A percentile compares a stretch with the other conserved stretches of the same genome.
Conservation (phyloP, 257 asterid genomes). For the Anisodus tanguticus region DNA sequence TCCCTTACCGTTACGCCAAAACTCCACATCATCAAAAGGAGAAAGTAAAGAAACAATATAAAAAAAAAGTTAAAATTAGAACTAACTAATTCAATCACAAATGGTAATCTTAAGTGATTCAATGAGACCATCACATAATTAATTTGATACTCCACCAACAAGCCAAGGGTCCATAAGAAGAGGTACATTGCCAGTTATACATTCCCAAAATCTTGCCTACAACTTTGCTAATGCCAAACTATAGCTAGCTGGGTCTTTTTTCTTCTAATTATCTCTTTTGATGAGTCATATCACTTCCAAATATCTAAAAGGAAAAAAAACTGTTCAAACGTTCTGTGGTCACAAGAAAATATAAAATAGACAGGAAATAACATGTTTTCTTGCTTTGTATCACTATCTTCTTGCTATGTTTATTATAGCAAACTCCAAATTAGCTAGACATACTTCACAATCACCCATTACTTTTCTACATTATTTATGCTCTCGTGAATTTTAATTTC, state of each 20-base stretch:
- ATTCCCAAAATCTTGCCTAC: slow-evolving; percentile 32
- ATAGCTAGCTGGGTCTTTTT: slow-evolving; percentile 13
- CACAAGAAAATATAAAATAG: slow-evolving; percentile 28
- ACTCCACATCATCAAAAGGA: too few species aligned
- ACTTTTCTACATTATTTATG: background rate
- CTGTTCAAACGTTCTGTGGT: slow-evolving; percentile 32
- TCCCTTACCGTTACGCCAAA: too few species aligned
- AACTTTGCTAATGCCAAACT: background rate
- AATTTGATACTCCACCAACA: background rate
- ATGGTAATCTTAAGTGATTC: background rate
- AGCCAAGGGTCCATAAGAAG: background rate
- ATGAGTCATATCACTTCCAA: slow-evolving; percentile 39
- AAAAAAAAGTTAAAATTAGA: too few species aligned
- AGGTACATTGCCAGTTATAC: slow-evolving; percentile 12
- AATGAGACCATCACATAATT: background rate
- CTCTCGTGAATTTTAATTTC: background rate
- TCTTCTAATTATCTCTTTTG: background rate
- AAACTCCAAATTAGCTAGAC: slow-evolving; percentile 1
- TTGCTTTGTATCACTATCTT: slow-evolving; percentile 20
- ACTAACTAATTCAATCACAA: background rate
- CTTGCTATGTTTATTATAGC: background rate
- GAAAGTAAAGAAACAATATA: too few species aligned
- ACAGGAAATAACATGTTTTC: slow-evolving; percentile 26
- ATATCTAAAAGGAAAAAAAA: background rate
- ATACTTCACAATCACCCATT: background rate